Evolutionary conservation across 495 filamentous ascomycete genomes (phyloP).

Genomic region (Monascus purpureus): DNA sequence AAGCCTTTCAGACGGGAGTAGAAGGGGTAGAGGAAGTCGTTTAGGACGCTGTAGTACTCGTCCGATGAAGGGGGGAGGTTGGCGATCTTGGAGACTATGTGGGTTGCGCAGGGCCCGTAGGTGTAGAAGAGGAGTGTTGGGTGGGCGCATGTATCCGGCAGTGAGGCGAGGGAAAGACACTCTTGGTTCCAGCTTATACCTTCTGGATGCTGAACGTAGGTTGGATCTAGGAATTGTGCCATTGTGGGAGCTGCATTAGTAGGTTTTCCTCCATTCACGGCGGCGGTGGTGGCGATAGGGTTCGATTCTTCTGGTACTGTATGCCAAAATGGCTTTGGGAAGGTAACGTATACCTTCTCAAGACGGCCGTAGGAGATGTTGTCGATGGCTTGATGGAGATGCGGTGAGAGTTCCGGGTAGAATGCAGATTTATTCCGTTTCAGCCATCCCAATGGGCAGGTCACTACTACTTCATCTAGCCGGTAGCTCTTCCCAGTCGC

Average conservation of each 20-base stretch:
- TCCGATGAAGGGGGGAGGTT: slow-evolving; percentile 10
- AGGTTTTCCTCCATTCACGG: slow-evolving; percentile 3
- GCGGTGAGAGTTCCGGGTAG: slow-evolving; percentile 48
- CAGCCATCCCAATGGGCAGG: slow-evolving; percentile 77
- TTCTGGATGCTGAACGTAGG: slow-evolving; percentile 55
- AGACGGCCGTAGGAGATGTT: slow-evolving; percentile 75
- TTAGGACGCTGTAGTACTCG: slow-evolving; percentile 19
- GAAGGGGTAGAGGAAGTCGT: slow-evolving; percentile 42
- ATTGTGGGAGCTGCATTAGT: slow-evolving; percentile 11
- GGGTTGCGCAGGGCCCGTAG: slow-evolving; percentile 45
- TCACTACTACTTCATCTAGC: slow-evolving; percentile 81
- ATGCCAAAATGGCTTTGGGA: slow-evolving; percentile 59
- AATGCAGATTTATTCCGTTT: slow-evolving; percentile 64
- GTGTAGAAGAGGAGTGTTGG: slow-evolving; percentile 90
- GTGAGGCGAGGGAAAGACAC: slow-evolving; percentile 59
- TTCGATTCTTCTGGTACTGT: background rate
- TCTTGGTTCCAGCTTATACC: slow-evolving; percentile 70
- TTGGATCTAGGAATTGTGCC: slow-evolving; percentile 32
- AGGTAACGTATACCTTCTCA: slow-evolving; percentile 87
- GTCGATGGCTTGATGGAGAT: slow-evolving; percentile 56
- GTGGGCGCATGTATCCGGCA: slow-evolving; percentile 46
- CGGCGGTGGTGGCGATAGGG: slow-evolving; percentile 1
- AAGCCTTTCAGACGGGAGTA: slow-evolving; percentile 63
- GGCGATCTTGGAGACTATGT: slow-evolving; percentile 34
- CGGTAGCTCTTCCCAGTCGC: slow-evolving; percentile 32